phyloP scores from a whole-genome alignment of 257 asterid species.

The Voacanga thouarsii region DNA sequence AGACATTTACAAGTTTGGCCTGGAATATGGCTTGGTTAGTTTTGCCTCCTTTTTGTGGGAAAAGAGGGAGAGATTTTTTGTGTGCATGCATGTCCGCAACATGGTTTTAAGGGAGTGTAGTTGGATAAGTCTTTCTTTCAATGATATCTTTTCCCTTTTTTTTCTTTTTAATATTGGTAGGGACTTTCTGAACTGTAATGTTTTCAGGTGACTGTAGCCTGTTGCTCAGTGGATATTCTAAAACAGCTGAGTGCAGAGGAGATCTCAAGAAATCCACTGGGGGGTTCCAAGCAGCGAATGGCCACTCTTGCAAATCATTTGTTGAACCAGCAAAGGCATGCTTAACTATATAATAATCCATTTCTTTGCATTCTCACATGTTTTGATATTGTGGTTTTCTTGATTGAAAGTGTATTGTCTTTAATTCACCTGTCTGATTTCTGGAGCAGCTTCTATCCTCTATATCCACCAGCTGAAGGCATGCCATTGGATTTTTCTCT shows the following conservation, averaged over 20 bases:
- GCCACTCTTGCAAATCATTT: conserved; percentile 84
- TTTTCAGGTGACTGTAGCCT: conserved; percentile 75
- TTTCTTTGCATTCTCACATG: background rate
- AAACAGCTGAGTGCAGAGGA: conserved; percentile 97
- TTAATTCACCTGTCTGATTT: conserved; percentile 15
- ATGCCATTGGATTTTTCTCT: conserved; percentile 81
- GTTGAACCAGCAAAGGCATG: conserved; percentile 74
- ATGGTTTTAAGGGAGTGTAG: background rate
- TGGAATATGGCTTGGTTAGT: background rate
- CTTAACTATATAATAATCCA: conserved; percentile 5
- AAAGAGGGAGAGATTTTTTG: background rate
- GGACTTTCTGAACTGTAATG: background rate
- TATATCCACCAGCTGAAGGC: conserved; percentile 92
- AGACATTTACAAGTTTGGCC: background rate
- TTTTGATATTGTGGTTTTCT: background rate
- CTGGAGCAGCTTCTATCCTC: conserved; percentile 91
- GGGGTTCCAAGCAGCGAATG: conserved; percentile 84
- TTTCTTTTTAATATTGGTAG: background rate
- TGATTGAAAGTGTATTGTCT: background rate
- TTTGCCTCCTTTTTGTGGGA: background rate
- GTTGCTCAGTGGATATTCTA: conserved; percentile 80
- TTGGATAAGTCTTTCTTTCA: background rate
- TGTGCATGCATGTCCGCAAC: background rate
- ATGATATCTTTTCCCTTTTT: background rate
- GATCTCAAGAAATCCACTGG: conserved; percentile 76